Percentiles rank a stretch among this genome's conserved stretches.
These are phyloP conservation scores for Arctostaphylos glauca DNA, from an alignment of 148 eudicot species.

Conservation along the genomic window DNA sequence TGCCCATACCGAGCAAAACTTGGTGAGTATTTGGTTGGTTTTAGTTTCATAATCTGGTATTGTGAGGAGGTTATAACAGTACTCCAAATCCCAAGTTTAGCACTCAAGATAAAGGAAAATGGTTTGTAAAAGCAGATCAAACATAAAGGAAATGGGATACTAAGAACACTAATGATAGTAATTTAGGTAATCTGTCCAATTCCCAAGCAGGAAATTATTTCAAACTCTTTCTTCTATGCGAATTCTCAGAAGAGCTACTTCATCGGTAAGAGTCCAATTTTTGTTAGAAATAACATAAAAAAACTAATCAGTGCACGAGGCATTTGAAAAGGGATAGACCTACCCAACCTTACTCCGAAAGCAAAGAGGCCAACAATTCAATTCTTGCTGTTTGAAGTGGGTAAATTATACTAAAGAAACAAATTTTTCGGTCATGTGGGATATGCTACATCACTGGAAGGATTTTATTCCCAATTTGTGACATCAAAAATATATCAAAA, in stretches of 20 bases:
- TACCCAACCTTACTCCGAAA: too few species aligned
- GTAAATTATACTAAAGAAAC: background rate
- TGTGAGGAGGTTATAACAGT: too few species aligned
- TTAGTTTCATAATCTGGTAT: too few species aligned
- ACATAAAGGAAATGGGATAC: background rate
- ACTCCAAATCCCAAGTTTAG: background rate
- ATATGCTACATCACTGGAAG: background rate
- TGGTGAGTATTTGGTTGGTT: too few species aligned
- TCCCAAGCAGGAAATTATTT: background rate
- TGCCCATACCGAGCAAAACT: too few species aligned
- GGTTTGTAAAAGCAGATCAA: background rate
- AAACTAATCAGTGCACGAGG: too few species aligned
- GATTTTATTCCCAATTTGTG: background rate
- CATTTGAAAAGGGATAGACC: too few species aligned
- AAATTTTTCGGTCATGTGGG: background rate
- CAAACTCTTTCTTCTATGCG: background rate
- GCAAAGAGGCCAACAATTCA: background rate
- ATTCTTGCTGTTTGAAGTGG: background rate
- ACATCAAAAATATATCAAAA: background rate
- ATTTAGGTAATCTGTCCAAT: background rate
- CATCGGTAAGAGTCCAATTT: background rate
- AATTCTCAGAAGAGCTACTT: background rate
- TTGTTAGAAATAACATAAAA: background rate
- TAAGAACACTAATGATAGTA: too few species aligned
- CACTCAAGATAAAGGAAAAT: background rate